Percentiles rank a stretch among this genome's conserved stretches.
Conservation (phyloP, 441 rosid species). For the Syzygium malaccense region DNA sequence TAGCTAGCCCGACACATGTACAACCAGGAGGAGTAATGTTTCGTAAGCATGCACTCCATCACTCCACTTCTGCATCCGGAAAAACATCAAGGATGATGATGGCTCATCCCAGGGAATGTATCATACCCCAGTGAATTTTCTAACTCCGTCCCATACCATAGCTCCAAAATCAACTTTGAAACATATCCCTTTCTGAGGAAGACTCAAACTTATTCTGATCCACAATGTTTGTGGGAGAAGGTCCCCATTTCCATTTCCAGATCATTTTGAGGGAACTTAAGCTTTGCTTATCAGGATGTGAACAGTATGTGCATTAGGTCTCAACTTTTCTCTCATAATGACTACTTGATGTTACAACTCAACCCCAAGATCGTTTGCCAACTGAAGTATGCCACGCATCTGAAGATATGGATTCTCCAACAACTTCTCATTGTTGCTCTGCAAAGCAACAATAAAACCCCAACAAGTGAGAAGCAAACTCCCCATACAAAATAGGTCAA, state of each 20-base stretch:
- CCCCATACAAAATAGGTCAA: not conserved
- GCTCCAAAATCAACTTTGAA: not conserved
- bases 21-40: not conserved
- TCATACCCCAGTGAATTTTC: not conserved
- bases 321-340: not conserved
- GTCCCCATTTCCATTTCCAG: not conserved
- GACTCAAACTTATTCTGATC: not conserved
- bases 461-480: not conserved
- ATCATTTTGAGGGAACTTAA: not conserved
- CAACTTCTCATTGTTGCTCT: conserved; percentile 98
- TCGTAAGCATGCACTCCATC: not conserved
- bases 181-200: not conserved
- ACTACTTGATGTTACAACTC: conserved; percentile 17
- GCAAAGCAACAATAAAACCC: conserved; percentile 17
- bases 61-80: not conserved
- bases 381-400: conserved; percentile 95
- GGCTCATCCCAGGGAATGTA: not conserved
- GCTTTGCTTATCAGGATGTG: not conserved
- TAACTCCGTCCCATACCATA: not conserved
- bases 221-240: not conserved
- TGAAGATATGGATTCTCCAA: conserved; percentile 98
- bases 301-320: not conserved
- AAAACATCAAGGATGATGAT: not conserved
- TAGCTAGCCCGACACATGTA: not conserved
- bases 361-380: conserved; percentile 67